Conservation (phyloP, 805 yeast species). For the Barnettozyma wickerhamii region DNA sequence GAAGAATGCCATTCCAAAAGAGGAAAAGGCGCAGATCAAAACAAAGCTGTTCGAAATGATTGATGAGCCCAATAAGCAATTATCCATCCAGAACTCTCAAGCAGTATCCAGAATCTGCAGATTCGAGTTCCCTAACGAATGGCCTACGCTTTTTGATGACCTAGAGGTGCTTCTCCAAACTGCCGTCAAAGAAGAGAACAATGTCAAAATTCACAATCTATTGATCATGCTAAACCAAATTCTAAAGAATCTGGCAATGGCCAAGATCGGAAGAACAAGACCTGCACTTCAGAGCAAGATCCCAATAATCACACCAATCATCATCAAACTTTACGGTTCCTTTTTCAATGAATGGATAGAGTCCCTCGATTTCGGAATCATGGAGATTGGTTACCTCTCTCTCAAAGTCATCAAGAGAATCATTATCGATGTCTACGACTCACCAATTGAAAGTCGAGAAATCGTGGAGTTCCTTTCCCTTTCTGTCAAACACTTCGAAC, state of each 20-base stretch:
- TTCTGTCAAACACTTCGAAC: constrained; percentile 55
- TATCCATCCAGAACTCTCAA: constrained; percentile 80
- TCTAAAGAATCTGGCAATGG: constrained; percentile 67
- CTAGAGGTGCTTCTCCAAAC: constrained; percentile 41
- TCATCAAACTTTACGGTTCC: constrained; percentile 54
- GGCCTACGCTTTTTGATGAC: constrained; percentile 79
- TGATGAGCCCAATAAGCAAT: constrained; percentile 67
- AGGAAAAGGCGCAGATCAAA: constrained; percentile 67
- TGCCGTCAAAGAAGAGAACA: constrained; percentile 39
- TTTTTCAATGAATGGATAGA: constrained; percentile 63
- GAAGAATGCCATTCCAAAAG: constrained; percentile 47
- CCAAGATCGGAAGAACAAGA: constrained; percentile 79
- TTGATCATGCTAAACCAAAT: constrained; percentile 71
- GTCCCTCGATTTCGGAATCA: constrained; percentile 41
- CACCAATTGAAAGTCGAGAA: constrained; percentile 55
- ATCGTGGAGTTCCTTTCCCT: constrained; percentile 57
- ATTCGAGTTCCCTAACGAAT: constrained; percentile 79
- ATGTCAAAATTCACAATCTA: constrained; percentile 55
- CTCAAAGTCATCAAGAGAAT: constrained; percentile 72
- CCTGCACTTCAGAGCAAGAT: constrained; percentile 72
- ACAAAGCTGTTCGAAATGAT: constrained; percentile 52
- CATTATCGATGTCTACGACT: constrained; percentile 70
- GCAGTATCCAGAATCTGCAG: constrained; percentile 75
- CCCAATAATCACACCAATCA: constrained; percentile 54
- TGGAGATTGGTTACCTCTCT: constrained; percentile 75